phyloP scores from a whole-genome alignment of 768 basidiomycete species.

The Asterophora lycoperdoides region DNA sequence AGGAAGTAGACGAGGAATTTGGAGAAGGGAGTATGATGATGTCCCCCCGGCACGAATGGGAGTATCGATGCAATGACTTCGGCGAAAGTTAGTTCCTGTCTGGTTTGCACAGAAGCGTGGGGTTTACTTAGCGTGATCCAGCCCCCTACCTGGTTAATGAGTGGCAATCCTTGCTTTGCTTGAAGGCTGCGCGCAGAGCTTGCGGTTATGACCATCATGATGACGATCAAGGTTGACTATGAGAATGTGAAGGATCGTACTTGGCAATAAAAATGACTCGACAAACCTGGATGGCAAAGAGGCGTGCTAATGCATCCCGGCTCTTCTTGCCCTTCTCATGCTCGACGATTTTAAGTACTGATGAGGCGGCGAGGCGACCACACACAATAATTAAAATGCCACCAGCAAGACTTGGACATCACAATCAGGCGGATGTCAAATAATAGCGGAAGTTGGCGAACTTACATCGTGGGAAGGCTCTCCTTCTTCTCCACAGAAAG shows the following conservation, averaged over 20 bases:
- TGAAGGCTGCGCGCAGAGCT: slow-evolving; percentile 59
- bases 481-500: slow-evolving; percentile 72
- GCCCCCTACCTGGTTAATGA: slow-evolving; percentile 52
- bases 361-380: slow-evolving; percentile 21
- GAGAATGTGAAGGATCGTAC: background rate
- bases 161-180: slow-evolving; percentile 62
- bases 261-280: background rate
- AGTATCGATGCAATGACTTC: slow-evolving; percentile 47
- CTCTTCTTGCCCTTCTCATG: slow-evolving; percentile 7
- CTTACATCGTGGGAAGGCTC: slow-evolving; percentile 56
- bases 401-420: slow-evolving; percentile 38
- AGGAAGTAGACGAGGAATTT: slow-evolving; percentile 63
- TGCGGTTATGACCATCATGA: slow-evolving; percentile 49
- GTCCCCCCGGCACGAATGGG: slow-evolving; percentile 40
- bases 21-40: slow-evolving; percentile 37
- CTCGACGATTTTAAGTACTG: slow-evolving; percentile 9
- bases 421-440: background rate
- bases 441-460: slow-evolving; percentile 3
- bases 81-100: background rate
- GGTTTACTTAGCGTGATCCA: slow-evolving; percentile 61
- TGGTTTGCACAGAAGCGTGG: background rate
- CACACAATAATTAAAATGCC: slow-evolving; percentile 40
- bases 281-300: slow-evolving; percentile 22
- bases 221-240: slow-evolving; percentile 42
- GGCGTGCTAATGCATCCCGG: slow-evolving; percentile 1